Percentiles rank a stretch among this genome's conserved stretches.
Evolutionary conservation across 495 filamentous ascomycete species (phyloP).

Genomic region (Lepidopterella palustris): DNA sequence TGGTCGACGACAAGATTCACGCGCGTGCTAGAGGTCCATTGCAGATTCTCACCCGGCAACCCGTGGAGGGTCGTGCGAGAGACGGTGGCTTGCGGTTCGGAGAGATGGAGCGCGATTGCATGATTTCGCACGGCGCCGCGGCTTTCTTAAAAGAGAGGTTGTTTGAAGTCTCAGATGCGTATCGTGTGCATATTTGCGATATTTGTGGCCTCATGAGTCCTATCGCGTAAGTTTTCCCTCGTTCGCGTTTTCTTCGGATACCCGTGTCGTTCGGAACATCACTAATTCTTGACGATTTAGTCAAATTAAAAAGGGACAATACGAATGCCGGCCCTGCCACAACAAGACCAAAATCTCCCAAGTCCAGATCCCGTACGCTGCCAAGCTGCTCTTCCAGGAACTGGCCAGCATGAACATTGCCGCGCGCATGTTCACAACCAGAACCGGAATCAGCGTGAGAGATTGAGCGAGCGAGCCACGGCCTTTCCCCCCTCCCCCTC

Average conservation of each 20-base stretch:
- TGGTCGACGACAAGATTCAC: conserved; percentile 99
- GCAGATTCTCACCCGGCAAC: conserved; percentile 95
- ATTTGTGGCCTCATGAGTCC: conserved; percentile 99
- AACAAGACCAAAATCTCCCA: conserved; percentile 98
- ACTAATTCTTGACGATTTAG: conserved; percentile 47
- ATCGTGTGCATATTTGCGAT: conserved; percentile 96
- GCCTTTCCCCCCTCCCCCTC: no score
- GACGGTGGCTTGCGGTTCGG: conserved; percentile 98
- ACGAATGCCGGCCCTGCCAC: conserved; percentile 94
- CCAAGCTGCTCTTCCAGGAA: conserved; percentile 98
- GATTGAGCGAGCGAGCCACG: no score
- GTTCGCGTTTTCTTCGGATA: conserved; percentile 19
- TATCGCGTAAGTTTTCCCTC: conserved; percentile 72
- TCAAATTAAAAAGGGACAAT: conserved; percentile 88
- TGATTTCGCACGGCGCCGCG: conserved; percentile 97
- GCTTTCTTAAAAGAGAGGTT: conserved; percentile 95
- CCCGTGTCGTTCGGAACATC: no score
- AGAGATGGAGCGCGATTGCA: conserved; percentile 99
- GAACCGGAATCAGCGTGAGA: conserved; percentile 65
- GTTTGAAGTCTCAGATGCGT: conserved; percentile 97
- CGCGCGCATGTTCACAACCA: conserved; percentile 86
- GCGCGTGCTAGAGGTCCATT: conserved; percentile 90
- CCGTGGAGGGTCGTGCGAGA: conserved; percentile 95
- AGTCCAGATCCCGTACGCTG: conserved; percentile 94
- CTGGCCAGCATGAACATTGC: conserved; percentile 97